Evolutionary conservation across 331 rosid genomes (phyloP), one percentile per base, ranked within the genome.

Genomic region (Erythrophleum ivorense): DNA sequence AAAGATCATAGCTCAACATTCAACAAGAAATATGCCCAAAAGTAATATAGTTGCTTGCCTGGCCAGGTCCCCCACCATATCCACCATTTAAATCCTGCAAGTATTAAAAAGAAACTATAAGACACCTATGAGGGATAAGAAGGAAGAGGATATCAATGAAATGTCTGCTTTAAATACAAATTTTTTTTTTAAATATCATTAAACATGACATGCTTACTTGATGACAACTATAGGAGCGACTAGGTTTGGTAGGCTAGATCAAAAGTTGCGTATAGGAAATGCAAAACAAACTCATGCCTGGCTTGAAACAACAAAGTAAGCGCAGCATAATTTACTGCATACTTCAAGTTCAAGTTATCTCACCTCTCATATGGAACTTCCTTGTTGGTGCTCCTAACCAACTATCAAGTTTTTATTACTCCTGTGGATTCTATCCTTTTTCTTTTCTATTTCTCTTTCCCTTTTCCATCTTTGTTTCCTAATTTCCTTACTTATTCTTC

Each of bases 11-110:
- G 62, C 60, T 69, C 38, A 43, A 80, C 77, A 21, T 31, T 49
- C 57, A 69, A 83, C 67, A 72, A 71, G 13, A 81, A 52, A 45
- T 62, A 8, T 18, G 64, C 9, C 3, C 71, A 54, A 80, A 73
- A 16, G 9, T 11, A 14, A 63, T 86, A 29, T 31, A 74, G 82
- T 55, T 49, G 78, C 95, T 88, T 89, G 89, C 99, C 98, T 95
- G 99, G 78, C 94, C 96, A 85, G 99, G 99, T 76, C 98, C 99
- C 14, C 99, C 99, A 19, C 91, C 93, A 85, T 86, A 95, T 79
- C 98, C 98, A 82, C 98, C 99, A 79, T 87, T 80, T 36, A 88
- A 88, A 83, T 95, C 98, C 99, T 95, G 88, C 77, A 78, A 81
- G 68, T 7, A 72, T 24, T 21, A 70, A 45, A 65, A 21, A 73